A percentile compares a stretch with the other conserved stretches of the same genome.
These are phyloP conservation scores for Fomitopsis pulvina DNA, from an alignment of 768 basidiomycete species.

Conservation along the genomic window DNA sequence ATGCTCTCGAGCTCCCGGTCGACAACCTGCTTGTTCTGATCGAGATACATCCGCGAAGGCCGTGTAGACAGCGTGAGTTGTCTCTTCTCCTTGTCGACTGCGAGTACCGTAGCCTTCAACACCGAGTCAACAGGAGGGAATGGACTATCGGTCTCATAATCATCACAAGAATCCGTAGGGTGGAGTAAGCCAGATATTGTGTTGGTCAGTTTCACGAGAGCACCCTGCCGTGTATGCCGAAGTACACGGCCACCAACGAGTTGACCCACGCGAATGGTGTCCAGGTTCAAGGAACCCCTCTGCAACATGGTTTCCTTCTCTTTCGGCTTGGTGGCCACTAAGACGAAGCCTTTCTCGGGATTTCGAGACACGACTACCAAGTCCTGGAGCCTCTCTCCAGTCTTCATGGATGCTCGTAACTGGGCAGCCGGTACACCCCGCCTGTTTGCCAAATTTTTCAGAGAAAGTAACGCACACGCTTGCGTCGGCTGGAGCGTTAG, in stretches of 20 bases:
- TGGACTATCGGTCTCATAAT: conserved; percentile 53
- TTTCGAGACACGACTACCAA: conserved; percentile 89
- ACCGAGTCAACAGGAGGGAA: conserved; percentile 61
- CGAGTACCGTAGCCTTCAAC: conserved; percentile 65
- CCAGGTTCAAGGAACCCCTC: conserved; percentile 53
- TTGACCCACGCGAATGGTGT: conserved; percentile 65
- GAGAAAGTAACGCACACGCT: conserved; percentile 75
- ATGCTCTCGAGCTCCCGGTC: conserved; percentile 66
- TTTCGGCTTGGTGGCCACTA: conserved; percentile 72
- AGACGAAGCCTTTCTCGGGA: conserved; percentile 77
- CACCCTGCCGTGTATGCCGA: conserved; percentile 63
- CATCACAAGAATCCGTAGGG: conserved; percentile 76
- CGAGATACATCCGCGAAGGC: conserved; percentile 57
- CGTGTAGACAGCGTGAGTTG: conserved; percentile 80
- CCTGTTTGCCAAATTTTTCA: conserved; percentile 82
- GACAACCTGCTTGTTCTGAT: conserved; percentile 39
- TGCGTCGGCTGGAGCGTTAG: conserved; percentile 64
- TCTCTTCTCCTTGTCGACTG: conserved; percentile 56
- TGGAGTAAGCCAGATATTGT: conserved; percentile 73
- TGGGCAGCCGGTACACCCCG: conserved; percentile 60
- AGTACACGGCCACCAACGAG: conserved; percentile 76
- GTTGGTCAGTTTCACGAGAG: conserved; percentile 68
- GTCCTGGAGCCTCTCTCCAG: conserved; percentile 65
- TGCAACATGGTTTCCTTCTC: conserved; percentile 39
- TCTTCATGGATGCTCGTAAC: conserved; percentile 53